Evolutionary conservation across 2,329 filamentous ascomycete species (phyloP), one percentile per base, ranked within the genome.

Genomic region (Sporothrix protearum): DNA sequence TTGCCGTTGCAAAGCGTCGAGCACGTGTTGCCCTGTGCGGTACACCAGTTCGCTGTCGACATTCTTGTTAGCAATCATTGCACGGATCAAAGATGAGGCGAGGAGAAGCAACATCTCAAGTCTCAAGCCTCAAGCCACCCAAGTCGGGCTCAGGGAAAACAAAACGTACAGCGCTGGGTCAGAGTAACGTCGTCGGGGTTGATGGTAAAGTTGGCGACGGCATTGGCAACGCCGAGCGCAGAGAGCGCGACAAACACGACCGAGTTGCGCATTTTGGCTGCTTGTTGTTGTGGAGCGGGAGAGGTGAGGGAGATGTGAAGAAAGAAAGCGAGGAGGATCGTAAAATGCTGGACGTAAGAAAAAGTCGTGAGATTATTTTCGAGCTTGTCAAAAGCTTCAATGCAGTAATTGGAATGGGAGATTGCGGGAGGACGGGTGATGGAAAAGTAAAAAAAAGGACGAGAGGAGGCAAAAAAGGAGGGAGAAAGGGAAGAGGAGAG

Each of bases 1-100:
- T 77, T 74, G 70, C 76, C 72, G 69, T 77, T 78, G 80, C 86
- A 88, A 53, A 88, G 82, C 30, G 78, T 79, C 63, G 73, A 73
- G 80, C 86, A 88, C 51, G 82, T 84, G 78, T 86, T 83, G 72
- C 78, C 79, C 81, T 88, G 80, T 55, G 81, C 85, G 69, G 76
- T 77, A 78, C 86, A 88, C 86, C 86, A 88, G 22, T 76, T 71
- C 63, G 83, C 86, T 87, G 73, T 72, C 30, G 33, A 30, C 25
- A 42, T 16, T 68, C n/a, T 53, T 53, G n/a, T 78, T 63, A 78
- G 76, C 51, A 61, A 3, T 59, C 2, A n/a, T 22, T 36, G 42
- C 10, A 22, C 45, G 33, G 71, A 49, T 57, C 10, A 73, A 57
- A 75, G 70, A 57, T 14, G 8, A 64, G 42, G n/a, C 14, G 19